phyloP scores from a whole-genome alignment of 495 filamentous ascomycete species.

The Polyplosphaeria fusca region DNA sequence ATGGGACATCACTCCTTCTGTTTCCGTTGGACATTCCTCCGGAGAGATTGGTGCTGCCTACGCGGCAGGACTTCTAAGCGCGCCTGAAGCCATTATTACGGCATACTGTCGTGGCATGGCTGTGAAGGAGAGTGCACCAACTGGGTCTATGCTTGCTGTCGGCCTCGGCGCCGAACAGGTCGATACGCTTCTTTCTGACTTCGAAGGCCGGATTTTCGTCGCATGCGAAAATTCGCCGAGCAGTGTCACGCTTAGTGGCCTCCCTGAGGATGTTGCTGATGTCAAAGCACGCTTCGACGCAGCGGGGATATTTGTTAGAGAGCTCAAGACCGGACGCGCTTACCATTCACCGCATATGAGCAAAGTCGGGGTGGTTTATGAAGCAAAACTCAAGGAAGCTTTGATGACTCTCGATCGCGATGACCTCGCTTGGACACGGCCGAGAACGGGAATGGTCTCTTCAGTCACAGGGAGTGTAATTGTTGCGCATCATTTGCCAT shows the following conservation, averaged over 20 bases:
- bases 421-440: too few species aligned
- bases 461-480: too few species aligned
- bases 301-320: neutral
- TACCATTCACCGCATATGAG: neutral
- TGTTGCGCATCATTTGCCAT: too few species aligned
- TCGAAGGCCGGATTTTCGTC: neutral
- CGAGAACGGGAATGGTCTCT: too few species aligned
- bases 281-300: neutral
- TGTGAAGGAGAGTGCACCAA: too few species aligned
- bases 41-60: too few species aligned
- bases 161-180: slow-evolving; percentile 8
- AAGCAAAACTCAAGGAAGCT: neutral
- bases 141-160: slow-evolving; percentile 6
- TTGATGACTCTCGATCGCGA: neutral
- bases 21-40: too few species aligned
- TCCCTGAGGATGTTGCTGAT: neutral
- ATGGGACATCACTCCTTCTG: too few species aligned
- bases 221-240: slow-evolving; percentile 8
- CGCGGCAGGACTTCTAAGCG: too few species aligned
- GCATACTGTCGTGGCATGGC: too few species aligned
- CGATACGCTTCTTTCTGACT: neutral
- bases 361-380: too few species aligned
- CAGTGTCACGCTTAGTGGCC: slow-evolving; percentile 3
- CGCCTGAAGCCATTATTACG: too few species aligned
- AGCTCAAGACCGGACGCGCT: neutral